Percentiles rank a stretch among this genome's conserved stretches.
These are phyloP conservation scores for Metarhizium album DNA, from an alignment of 2,329 filamentous ascomycete genomes.

Conservation along the genomic window DNA sequence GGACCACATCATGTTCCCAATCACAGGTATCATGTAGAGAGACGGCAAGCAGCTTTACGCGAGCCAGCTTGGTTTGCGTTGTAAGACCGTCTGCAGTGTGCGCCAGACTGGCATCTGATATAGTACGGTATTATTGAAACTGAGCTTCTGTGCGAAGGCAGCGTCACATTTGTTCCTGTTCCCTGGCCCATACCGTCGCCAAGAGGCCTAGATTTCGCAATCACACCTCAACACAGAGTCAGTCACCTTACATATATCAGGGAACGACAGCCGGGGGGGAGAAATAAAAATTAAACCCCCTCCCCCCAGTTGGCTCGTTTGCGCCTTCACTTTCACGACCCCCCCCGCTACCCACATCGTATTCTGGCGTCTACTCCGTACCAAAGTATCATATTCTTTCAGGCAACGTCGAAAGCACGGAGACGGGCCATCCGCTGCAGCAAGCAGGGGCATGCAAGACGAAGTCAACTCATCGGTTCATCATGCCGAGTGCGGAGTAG, in stretches of 20 bases:
- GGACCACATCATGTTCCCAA: too few relatives aligned
- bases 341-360: background rate
- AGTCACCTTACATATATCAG: background rate
- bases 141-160: background rate
- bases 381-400: background rate
- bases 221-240: background rate
- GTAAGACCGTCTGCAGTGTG: too few relatives aligned
- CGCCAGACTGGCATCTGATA: too few relatives aligned
- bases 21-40: too few relatives aligned
- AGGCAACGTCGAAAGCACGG: background rate
- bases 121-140: background rate
- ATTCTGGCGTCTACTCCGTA: background rate
- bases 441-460: background rate
- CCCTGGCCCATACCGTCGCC: too few relatives aligned
- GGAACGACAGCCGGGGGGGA: background rate
- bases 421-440: background rate
- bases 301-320: too few relatives aligned
- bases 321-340: too few relatives aligned
- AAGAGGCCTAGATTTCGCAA: background rate
- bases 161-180: too few relatives aligned
- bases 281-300: too few relatives aligned
- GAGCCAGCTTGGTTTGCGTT: too few relatives aligned
- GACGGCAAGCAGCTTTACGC: too few relatives aligned
- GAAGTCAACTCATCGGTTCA: background rate
- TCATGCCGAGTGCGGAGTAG: too few relatives aligned